Base-by-base conservation (phyloP, 352 stramenopile genomes). In the Albugo candida region DNA sequence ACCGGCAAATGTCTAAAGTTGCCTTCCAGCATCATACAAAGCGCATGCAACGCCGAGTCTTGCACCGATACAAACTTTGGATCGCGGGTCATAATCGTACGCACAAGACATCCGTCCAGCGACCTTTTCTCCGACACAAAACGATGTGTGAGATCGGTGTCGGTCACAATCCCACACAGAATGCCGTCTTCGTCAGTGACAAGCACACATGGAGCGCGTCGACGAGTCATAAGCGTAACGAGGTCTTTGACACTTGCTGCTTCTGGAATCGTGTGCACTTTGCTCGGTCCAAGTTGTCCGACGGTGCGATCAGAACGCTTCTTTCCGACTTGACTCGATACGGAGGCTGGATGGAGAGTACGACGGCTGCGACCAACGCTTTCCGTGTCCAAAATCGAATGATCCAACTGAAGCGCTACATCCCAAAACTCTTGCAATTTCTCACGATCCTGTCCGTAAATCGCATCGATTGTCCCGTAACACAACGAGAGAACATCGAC, bases 141-240 rank as follows among this genome's bases (percentile, higher is more conserved):
- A 17, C 76, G 75, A 5, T 75, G 69, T 13, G 80, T 89, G 31
- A 93, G 48, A 56, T 93, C 80, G 18, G 80, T 89, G 48, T 97
- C 92, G 17, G 92, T 98, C 53, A 97, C 82, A 50, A 98, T 98
- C 50, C 94, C 94, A 16, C 71, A 76, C 14, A 98, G 65, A 27
- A 81, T 66, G 19, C 92, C 92, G 20, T 82, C 64, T 8, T 80
- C 64, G 37, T 81, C 89, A 13, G 95, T 71, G 27, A 98, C 81
- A 11, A 98, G 67, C 13, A 95, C 83, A 18, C 86, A 95, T 56
- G 95, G 86, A 34, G 86, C 73, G 17, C 93, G 70, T 49, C 94
- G 94, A 36, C 75, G 77, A 13, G 81, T 73, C 64, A 98, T 89
- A 39, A 80, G 85, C 37, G 77, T 63, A 3, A 76, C 74, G 6